Conservation (phyloP, 768 basidiomycete species). For the Amanita phalloides region DNA sequence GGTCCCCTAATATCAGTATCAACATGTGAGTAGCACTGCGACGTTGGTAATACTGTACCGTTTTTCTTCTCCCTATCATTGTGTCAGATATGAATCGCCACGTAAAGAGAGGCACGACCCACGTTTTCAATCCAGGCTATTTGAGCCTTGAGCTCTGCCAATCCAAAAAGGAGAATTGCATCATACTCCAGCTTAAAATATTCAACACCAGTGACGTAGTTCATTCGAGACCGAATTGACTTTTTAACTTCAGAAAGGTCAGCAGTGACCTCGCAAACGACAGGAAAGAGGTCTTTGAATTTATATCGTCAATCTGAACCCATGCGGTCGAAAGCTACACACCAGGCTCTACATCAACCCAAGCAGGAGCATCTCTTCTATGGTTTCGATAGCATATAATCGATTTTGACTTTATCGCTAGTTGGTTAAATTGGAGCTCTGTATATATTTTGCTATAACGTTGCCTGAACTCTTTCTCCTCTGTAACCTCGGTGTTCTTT, state of each 20-base stretch:
- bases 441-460: conserved; percentile 3
- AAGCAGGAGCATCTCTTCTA: conserved; percentile 8
- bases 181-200: conserved; percentile 21
- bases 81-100: background rate
- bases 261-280: conserved; percentile 13
- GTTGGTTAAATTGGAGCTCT: conserved; percentile 5
- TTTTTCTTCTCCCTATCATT: conserved; percentile 13
- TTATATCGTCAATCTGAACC: background rate
- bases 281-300: conserved; percentile 9
- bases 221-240: background rate
- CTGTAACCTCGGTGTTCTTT: conserved; percentile 15
- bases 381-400: conserved; percentile 14
- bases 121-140: conserved; percentile 33
- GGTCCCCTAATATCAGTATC: background rate
- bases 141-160: conserved; percentile 36
- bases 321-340: background rate
- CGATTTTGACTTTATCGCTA: conserved; percentile 1
- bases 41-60: conserved; percentile 4
- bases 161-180: conserved; percentile 30
- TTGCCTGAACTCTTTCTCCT: conserved; percentile 13
- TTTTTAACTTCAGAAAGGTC: conserved; percentile 10
- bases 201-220: conserved; percentile 2
- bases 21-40: background rate
- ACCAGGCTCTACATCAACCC: conserved; percentile 14
- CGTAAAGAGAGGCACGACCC: background rate